phyloP scores from a whole-genome alignment of 345 rosid genomes.

The Fremontodendron californicum region DNA sequence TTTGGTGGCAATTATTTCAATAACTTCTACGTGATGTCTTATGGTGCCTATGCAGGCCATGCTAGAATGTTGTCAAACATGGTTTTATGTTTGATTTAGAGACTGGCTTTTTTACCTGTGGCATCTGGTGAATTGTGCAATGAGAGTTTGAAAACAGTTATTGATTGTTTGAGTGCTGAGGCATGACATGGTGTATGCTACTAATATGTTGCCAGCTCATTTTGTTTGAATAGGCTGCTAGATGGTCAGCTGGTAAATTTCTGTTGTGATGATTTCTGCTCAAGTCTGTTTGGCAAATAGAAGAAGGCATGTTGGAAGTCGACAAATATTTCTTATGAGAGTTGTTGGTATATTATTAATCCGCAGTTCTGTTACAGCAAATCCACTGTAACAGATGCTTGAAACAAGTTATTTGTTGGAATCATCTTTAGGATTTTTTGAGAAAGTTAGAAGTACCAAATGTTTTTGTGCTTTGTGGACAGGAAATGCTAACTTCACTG shows the following conservation, averaged over 20 bases:
- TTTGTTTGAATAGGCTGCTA: neutral
- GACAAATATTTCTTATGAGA: neutral
- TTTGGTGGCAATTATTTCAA: neutral
- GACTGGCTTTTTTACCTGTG: neutral
- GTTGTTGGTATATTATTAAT: neutral
- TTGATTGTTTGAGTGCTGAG: neutral
- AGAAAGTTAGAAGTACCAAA: neutral
- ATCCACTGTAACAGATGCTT: neutral
- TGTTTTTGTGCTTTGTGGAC: neutral
- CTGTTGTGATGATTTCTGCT: neutral
- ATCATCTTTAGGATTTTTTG: neutral
- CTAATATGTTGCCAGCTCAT: neutral
- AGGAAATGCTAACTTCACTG: neutral
- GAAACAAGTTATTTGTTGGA: neutral
- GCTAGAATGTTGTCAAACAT: neutral
- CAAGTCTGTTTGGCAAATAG: neutral
- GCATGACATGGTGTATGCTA: neutral
- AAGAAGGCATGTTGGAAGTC: neutral
- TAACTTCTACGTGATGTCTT: neutral
- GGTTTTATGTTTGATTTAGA: neutral
- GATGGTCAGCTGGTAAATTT: neutral
- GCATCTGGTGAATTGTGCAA: neutral
- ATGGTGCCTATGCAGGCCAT: neutral
- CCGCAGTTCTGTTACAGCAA: neutral
- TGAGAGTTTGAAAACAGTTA: neutral